Conservation (phyloP, 768 basidiomycete species). For the Dacryopinax primogenitus region DNA sequence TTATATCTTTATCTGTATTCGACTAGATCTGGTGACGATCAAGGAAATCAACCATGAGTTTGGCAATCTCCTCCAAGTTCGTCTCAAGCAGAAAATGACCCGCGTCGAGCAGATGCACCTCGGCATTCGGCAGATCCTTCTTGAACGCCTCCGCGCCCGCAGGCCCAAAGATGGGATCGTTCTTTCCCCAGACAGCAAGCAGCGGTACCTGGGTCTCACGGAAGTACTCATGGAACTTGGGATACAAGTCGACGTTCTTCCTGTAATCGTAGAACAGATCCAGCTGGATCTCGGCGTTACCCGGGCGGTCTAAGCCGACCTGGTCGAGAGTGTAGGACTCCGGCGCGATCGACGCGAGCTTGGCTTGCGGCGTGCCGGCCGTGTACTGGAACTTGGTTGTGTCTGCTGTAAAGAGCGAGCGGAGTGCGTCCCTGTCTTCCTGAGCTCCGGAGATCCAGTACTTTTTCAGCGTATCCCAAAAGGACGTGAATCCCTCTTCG, state of each 20-base stretch:
- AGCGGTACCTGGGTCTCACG: conserved; percentile 30
- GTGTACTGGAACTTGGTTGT: conserved; percentile 32
- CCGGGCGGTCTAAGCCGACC: conserved; percentile 30
- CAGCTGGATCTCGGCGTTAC: conserved; percentile 34
- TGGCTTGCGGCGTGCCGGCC: conserved; percentile 19
- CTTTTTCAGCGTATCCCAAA: conserved; percentile 29
- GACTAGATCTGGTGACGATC: conserved; percentile 6
- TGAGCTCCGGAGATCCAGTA: conserved; percentile 27
- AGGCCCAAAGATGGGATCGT: conserved; percentile 35
- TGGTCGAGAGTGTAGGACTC: conserved; percentile 28
- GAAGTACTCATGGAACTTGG: conserved; percentile 36
- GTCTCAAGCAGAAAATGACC: conserved; percentile 39
- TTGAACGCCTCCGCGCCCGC: conserved; percentile 37
- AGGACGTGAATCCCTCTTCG: conserved; percentile 33
- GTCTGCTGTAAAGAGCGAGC: conserved; percentile 22
- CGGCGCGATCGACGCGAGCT: background rate
- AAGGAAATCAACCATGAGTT: conserved; percentile 27
- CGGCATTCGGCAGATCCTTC: conserved; percentile 28
- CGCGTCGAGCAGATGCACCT: conserved; percentile 33
- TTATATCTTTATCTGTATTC: background rate
- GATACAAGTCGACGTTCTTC: conserved; percentile 35
- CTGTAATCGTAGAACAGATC: conserved; percentile 33
- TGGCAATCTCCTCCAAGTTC: conserved; percentile 30
- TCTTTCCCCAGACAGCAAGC: conserved; percentile 39
- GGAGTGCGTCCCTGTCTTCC: conserved; percentile 24